Evolutionary conservation across 228 moss, liverwort and hornwort genomes (phyloP), one percentile per base, ranked within the genome.

Genomic region (Sphagnum fallax): DNA sequence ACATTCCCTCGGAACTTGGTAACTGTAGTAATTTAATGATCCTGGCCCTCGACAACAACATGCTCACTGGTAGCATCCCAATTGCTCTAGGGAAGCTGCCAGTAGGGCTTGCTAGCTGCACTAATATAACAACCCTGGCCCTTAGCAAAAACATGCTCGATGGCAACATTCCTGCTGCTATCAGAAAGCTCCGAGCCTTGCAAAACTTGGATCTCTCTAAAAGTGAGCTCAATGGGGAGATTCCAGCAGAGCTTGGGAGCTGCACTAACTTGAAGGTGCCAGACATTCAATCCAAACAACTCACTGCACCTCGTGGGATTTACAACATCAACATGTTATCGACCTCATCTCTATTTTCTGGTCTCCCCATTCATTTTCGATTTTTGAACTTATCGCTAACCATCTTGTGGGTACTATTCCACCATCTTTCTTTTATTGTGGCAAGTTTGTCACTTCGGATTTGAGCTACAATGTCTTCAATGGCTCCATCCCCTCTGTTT

Each of bases 371-470:
- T 4, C 5, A n/a, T 47, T 65, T 76, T 5, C 4, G n/a, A 5
- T 51, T 10, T 6, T 16, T 79, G 13, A 32, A 52, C 52, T 53
- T 74, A 51, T 50, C 52, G 1, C 5, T 4, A 79, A 74, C 51
- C 5, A 16, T 47, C 69, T 79, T 48, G 50, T 3, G n/a, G 70
- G 75, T 9, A 4, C 8, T 4, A 67, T 79, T 10, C 74, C 78
- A 14, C 50, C 70, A 11, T 52, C 51, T 10, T 49, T 74, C n/a
- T 68, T 50, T 3, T 58, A 61, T 9, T 52, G 59, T 5, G 60
- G 3, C 60, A 32, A 32, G 32, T 32, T 32, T 32, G 32, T 2
- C 32, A 32, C 32, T 1, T 32, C 72, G 61, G 71, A 71, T 10
- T 52, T 76, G 62, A 58, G 59, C 32, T 55, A 16, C 64, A 76